Evolutionary conservation across 2,329 filamentous ascomycete species (phyloP).

Genomic region (Botrytis hyacinthi): DNA sequence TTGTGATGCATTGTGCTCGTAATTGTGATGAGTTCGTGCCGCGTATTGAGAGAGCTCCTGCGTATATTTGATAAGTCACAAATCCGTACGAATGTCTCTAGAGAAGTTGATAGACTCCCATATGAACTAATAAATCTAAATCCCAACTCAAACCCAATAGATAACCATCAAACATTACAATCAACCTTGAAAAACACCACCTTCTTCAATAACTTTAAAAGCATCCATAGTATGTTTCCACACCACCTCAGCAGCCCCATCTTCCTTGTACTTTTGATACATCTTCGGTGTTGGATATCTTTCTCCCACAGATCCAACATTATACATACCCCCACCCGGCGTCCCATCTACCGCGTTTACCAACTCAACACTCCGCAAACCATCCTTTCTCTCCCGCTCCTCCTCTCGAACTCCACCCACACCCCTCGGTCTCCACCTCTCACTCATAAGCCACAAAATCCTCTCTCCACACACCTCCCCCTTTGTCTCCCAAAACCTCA

Average conservation of each 20-base stretch:
- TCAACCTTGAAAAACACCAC: neutral
- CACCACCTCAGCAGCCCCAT: neutral
- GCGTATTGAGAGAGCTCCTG: too few species aligned
- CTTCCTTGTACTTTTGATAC: neutral
- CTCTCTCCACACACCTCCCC: neutral
- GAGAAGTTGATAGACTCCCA: neutral
- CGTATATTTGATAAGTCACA: too few species aligned
- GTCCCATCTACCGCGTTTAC: neutral
- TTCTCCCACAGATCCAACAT: neutral
- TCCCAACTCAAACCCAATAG: too few species aligned
- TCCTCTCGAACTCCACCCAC: too few species aligned
- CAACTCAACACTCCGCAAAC: neutral
- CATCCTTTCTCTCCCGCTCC: neutral
- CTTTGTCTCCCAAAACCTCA: neutral
- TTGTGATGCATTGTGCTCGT: too few species aligned
- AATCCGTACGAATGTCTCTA: too few species aligned
- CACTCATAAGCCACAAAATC: neutral
- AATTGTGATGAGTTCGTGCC: too few species aligned
- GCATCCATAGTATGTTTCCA: constrained; percentile 11
- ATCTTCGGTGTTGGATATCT: neutral
- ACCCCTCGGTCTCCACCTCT: neutral
- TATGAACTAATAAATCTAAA: neutral
- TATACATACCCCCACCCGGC: neutral
- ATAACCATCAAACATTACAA: neutral
- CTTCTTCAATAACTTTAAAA: neutral